Evolutionary conservation across 1,284 basidiomycete species (phyloP).

Genomic region (Ustilago cynodontis): DNA sequence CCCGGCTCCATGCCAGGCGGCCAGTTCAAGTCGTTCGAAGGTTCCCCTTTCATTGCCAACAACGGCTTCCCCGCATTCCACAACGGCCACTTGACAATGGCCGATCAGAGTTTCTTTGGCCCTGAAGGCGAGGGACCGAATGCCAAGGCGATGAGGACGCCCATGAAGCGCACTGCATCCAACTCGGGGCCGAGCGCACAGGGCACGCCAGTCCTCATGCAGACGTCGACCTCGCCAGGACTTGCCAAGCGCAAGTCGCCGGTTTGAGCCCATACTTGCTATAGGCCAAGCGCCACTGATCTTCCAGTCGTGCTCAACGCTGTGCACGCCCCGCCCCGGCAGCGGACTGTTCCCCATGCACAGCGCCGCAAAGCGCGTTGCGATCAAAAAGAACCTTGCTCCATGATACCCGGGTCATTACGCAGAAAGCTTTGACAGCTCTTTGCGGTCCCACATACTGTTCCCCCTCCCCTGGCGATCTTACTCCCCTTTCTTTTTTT

Average conservation of each 20-base stretch:
- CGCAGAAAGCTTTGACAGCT: conserved; percentile 8
- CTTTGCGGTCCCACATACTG: background rate
- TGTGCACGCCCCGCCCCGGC: background rate
- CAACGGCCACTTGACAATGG: conserved; percentile 17
- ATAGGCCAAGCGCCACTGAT: background rate
- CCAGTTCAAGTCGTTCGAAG: conserved; percentile 39
- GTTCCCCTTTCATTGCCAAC: conserved; percentile 22
- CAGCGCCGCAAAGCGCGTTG: background rate
- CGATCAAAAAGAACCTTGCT: background rate
- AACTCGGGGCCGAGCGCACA: conserved; percentile 50
- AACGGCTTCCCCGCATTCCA: conserved; percentile 37
- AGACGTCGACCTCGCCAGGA: conserved; percentile 32
- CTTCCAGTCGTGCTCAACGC: background rate
- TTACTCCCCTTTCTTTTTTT: background rate
- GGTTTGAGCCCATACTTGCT: conserved; percentile 5
- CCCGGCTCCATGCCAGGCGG: conserved; percentile 30
- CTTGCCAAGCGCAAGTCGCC: conserved; percentile 51
- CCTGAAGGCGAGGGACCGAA: conserved; percentile 49
- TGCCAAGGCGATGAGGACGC: conserved; percentile 58
- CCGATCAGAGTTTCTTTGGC: conserved; percentile 36
- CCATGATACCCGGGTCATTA: conserved; percentile 22
- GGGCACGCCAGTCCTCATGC: conserved; percentile 41
- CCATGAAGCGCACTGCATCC: conserved; percentile 58
- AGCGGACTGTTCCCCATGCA: background rate
- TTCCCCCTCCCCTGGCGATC: background rate